A percentile compares a stretch with the other conserved stretches of the same genome.
phyloP scores from a whole-genome alignment of 1,284 basidiomycete species.

The Cerrena zonata region DNA sequence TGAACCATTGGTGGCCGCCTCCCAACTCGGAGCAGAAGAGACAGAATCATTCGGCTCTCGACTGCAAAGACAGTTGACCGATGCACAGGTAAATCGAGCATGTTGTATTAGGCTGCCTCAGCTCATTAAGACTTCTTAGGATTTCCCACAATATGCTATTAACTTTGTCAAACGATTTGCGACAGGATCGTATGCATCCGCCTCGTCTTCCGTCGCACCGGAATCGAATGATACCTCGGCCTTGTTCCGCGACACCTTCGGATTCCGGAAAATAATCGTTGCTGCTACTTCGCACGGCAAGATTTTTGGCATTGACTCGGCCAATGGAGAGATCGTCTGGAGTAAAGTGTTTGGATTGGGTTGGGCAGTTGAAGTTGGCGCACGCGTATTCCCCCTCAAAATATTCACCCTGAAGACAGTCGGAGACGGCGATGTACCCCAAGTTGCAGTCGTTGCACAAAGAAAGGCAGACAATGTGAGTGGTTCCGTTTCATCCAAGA shows the following conservation, averaged over 20 bases:
- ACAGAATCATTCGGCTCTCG: slow-evolving; percentile 57
- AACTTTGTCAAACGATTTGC: slow-evolving; percentile 70
- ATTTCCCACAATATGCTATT: slow-evolving; percentile 65
- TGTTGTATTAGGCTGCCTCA: not conserved
- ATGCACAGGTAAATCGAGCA: slow-evolving; percentile 49
- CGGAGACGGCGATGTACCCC: slow-evolving; percentile 42
- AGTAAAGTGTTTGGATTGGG: slow-evolving; percentile 63
- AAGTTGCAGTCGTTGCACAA: slow-evolving; percentile 59
- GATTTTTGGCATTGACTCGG: slow-evolving; percentile 78
- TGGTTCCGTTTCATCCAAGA: too few relatives aligned
- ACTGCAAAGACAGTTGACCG: slow-evolving; percentile 53
- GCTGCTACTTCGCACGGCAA: slow-evolving; percentile 71
- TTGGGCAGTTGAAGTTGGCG: slow-evolving; percentile 53
- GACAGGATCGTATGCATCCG: slow-evolving; percentile 62
- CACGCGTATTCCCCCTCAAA: slow-evolving; percentile 49
- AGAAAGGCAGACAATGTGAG: slow-evolving; percentile 56
- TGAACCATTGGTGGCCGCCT: slow-evolving; percentile 48
- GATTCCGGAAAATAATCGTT: slow-evolving; percentile 82
- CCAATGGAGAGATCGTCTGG: slow-evolving; percentile 75
- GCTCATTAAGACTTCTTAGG: slow-evolving; percentile 33
- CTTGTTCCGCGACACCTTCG: slow-evolving; percentile 74
- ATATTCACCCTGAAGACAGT: slow-evolving; percentile 50
- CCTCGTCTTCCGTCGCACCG: slow-evolving; percentile 31
- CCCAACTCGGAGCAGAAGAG: slow-evolving; percentile 32
- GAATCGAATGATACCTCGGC: slow-evolving; percentile 32